These are phyloP conservation scores for Haplographium delicatum DNA, from an alignment of 495 filamentous ascomycete species.

Conservation along the genomic window DNA sequence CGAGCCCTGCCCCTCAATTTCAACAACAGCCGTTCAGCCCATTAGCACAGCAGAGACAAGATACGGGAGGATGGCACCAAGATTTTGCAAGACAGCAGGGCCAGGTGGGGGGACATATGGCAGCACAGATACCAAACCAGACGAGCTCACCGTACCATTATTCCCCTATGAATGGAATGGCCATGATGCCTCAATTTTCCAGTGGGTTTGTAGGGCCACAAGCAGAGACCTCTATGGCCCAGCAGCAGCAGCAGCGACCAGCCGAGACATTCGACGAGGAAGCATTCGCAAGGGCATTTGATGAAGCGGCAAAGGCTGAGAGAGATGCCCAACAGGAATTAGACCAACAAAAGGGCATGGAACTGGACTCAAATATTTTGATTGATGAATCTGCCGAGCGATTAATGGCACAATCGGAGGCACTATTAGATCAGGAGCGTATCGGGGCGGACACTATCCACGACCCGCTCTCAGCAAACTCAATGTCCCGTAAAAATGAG, in stretches of 20 bases:
- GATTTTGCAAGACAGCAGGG: conserved; percentile 47
- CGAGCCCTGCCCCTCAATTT: conserved; percentile 18
- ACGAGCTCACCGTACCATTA: background rate
- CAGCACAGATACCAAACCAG: conserved; percentile 9
- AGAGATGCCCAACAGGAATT: conserved; percentile 2
- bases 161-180: conserved; percentile 10
- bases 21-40: conserved; percentile 3
- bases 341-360: background rate
- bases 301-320: conserved; percentile 24
- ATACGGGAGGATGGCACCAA: conserved; percentile 45
- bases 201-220: conserved; percentile 11
- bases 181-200: conserved; percentile 5
- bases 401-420: conserved; percentile 1
- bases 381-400: conserved; percentile 14
- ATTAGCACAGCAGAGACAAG: conserved; percentile 18
- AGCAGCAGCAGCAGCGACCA: conserved; percentile 17
- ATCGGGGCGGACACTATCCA: conserved; percentile 46
- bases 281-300: conserved; percentile 35
- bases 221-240: conserved; percentile 1
- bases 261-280: conserved; percentile 32
- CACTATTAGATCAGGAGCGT: conserved; percentile 29
- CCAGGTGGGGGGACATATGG: conserved; percentile 18
- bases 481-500: conserved; percentile 16
- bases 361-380: conserved; percentile 12
- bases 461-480: conserved; percentile 12